phyloP scores from a whole-genome alignment of 2,329 filamentous ascomycete species.

The Aspergillus spinulosporus region DNA sequence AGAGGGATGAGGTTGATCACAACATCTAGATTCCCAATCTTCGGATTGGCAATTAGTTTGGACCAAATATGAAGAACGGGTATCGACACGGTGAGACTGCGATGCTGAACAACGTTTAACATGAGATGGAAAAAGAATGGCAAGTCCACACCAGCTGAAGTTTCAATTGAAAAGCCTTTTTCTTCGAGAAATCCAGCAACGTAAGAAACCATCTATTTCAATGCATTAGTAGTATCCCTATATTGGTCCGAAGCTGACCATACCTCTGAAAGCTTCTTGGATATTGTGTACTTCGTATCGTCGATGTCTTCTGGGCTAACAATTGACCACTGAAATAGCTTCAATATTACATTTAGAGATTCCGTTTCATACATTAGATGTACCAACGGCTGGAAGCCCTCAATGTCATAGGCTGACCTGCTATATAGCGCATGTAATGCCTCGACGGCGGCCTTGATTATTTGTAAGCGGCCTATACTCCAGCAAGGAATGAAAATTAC shows the following conservation, averaged over 20 bases:
- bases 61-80: slow-evolving; percentile 90
- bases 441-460: slow-evolving; percentile 72
- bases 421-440: slow-evolving; percentile 80
- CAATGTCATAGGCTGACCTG: slow-evolving; percentile 70
- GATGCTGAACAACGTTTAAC: slow-evolving; percentile 74
- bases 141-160: slow-evolving; percentile 59
- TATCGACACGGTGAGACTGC: slow-evolving; percentile 89
- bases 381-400: slow-evolving; percentile 76
- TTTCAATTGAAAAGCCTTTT: slow-evolving; percentile 67
- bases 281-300: slow-evolving; percentile 85
- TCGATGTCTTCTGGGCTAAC: slow-evolving; percentile 81
- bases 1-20: slow-evolving; percentile 67
- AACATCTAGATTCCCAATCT: slow-evolving; percentile 61
- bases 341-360: slow-evolving; percentile 69
- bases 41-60: slow-evolving; percentile 70
- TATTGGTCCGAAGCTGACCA: neutral
- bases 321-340: slow-evolving; percentile 76
- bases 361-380: slow-evolving; percentile 75
- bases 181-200: slow-evolving; percentile 81
- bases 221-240: slow-evolving; percentile 8
- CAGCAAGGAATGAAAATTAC: slow-evolving; percentile 22
- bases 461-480: slow-evolving; percentile 4
- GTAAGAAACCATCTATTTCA: slow-evolving; percentile 72
- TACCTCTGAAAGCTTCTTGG: slow-evolving; percentile 93
- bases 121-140: slow-evolving; percentile 77